phyloP scores from a whole-genome alignment of 352 stramenopile species.

The Globisporangium nunn region DNA sequence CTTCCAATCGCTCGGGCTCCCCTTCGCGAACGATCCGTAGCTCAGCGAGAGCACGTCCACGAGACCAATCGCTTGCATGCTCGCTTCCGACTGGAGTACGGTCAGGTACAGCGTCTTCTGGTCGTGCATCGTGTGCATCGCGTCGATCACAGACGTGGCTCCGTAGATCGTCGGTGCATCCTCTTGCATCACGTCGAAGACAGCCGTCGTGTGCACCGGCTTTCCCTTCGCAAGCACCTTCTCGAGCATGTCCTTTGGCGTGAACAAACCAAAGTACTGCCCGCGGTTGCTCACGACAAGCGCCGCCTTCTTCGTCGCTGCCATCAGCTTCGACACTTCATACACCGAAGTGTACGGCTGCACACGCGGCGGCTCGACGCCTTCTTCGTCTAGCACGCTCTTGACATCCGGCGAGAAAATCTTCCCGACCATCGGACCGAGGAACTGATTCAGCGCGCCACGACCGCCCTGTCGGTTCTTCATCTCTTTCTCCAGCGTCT shows the following conservation, averaged over 20 bases:
- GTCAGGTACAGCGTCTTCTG: slow-evolving; percentile 82
- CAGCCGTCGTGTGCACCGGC: slow-evolving; percentile 86
- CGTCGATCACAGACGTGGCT: slow-evolving; percentile 70
- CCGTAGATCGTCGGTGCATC: slow-evolving; percentile 66
- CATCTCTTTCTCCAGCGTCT: slow-evolving; percentile 76
- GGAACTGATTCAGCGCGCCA: slow-evolving; percentile 44
- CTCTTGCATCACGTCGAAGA: slow-evolving; percentile 89
- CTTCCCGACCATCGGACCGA: slow-evolving; percentile 83
- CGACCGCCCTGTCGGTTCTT: slow-evolving; percentile 35
- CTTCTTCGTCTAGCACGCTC: slow-evolving; percentile 77
- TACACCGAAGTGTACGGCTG: slow-evolving; percentile 88
- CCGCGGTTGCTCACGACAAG: slow-evolving; percentile 92
- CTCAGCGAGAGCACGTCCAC: slow-evolving; percentile 86
- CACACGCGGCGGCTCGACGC: slow-evolving; percentile 63
- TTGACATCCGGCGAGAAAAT: slow-evolving; percentile 86
- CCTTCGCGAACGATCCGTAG: slow-evolving; percentile 86
- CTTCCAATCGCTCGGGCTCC: slow-evolving; percentile 81
- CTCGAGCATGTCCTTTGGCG: slow-evolving; percentile 96
- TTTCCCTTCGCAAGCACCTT: slow-evolving; percentile 91
- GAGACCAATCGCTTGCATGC: slow-evolving; percentile 60
- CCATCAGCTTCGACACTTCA: slow-evolving; percentile 92
- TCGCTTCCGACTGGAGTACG: slow-evolving; percentile 68
- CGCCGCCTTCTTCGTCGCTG: slow-evolving; percentile 90
- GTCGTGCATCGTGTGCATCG: slow-evolving; percentile 87
- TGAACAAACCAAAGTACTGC: slow-evolving; percentile 95